Base-by-base conservation (phyloP, 179 eudicot genomes). In the Heliamphora pulchella region DNA sequence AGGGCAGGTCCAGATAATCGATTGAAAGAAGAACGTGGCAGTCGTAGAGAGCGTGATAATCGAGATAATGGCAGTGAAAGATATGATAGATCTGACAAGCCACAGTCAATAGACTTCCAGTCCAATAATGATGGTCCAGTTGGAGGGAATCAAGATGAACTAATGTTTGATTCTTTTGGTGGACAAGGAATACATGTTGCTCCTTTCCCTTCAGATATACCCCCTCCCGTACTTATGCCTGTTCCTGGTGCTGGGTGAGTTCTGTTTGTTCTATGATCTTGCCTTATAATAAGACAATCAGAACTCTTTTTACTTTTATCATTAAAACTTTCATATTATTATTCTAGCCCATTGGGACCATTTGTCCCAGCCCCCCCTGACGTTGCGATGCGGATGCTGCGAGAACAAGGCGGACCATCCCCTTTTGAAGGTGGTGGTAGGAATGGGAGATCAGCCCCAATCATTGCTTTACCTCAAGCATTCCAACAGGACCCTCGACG, bases 281-380 rank as follows among this genome's bases (percentile, higher is more conserved):
- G 48, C 39, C 17, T 50, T 43, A 9, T 54, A 22, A 43, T 18
- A 18, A 41, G 65, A 67, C 62, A 7, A 74, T 61, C n/a, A 9
- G 41, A 1, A n/a, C 66, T 48, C 10, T 54, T 57, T 72, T 20
- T 47, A n/a, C 43, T 20, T 31, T 71, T 22, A 15, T 80, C 39
- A 46, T 48, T 15, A 75, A 57, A 79, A 47, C 78, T 77, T 62
- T 43, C n/a, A 14, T 71, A 11, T 74, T 74, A 51, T 81, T 55
- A 76, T 79, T 89, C 85, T 92, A 96, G 99, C 75, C 99, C 99
- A 22, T 51, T 96, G 83, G 99, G 99, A 48, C 99, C 99, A 70
- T 96, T 96, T 88, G 97, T 96, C 71, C 98, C 98, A 43, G 99
- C 99, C 2, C 99, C 99, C 73, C 99, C 99, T 84, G 99, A 94